Base-by-base conservation (phyloP, 495 filamentous ascomycete genomes). In the Elasticomyces elasticus region DNA sequence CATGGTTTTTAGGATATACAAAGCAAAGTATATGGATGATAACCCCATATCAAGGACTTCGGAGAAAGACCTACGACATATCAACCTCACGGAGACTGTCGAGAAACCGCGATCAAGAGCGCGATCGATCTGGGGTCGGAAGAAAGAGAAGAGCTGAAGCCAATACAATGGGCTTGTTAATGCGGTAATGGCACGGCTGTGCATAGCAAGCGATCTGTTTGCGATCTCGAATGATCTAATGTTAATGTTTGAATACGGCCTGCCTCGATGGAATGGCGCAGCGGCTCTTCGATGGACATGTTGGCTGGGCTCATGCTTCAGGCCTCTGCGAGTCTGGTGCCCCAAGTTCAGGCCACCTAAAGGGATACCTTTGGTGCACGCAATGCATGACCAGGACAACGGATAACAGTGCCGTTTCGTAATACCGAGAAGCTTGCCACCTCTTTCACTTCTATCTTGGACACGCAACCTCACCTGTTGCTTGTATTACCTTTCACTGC, bases 1-100 rank as follows among this genome's bases (percentile, higher is more conserved):
- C 27, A 43, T 9, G 2, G 1, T 4, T 7, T 19, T 15, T 31
- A 95, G 89, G 89, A 95, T 95, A 63, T 87, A 94, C 73, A 95
- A 95, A 64, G 72, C 86, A 30, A 95, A 95, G 65, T 95, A 95
- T 67, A 77, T 79, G 52, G 82, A 88, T 48, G 82, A 86, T 22
- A 59, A 67, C 54, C 60, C 59, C 35, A 40, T 40, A 57, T 67
- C 71, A 24, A 45, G 58, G 25, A 58, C 61, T 0, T n/a, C 42
- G 22, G 60, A 64, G 46, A 66, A 64, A 51, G 58, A 63, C 13
- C 43, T 17, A 64, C 62, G 41, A 69, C 67, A 51, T 38, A 53
- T 47, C 33, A 31, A 37, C 19, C 35, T 15, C 35, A n/a, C n/a
- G 26, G 40, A 40, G 35, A 66, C 70, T n/a, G 75, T 80, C 20